Percentiles rank a stretch among this genome's conserved stretches.
Evolutionary conservation across 805 yeast species (phyloP).

Genomic region (Aciculoconidium aculeatum): DNA sequence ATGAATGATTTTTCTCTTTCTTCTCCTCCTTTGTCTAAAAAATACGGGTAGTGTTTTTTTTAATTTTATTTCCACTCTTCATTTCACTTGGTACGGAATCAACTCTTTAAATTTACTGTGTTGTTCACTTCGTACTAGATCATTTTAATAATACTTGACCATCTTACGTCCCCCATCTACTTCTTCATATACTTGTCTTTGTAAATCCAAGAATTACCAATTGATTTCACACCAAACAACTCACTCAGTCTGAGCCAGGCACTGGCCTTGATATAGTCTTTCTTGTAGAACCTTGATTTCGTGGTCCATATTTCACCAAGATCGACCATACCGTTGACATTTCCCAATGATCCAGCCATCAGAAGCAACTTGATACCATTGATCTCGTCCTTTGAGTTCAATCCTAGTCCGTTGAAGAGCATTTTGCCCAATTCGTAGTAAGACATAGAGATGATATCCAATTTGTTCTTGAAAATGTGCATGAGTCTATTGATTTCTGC

Average conservation of each 20-base stretch:
- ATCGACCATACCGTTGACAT: constrained; percentile 60
- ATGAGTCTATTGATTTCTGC: constrained; percentile 22
- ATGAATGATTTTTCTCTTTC: too few species aligned
- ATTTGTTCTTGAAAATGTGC: constrained; percentile 27
- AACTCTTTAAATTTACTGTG: too few species aligned
- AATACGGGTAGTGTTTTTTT: too few species aligned
- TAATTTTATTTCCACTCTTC: too few species aligned
- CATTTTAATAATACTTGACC: too few species aligned
- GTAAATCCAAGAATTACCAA: constrained; percentile 73
- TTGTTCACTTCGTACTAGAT: too few species aligned
- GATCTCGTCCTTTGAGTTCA: constrained; percentile 42
- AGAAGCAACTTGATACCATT: constrained; percentile 57
- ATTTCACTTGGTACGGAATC: too few species aligned
- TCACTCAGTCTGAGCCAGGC: constrained; percentile 67
- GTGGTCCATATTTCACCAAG: constrained; percentile 66
- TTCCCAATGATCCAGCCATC: constrained; percentile 62
- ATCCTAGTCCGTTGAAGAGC: constrained; percentile 53
- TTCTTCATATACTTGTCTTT: constrained; percentile 52
- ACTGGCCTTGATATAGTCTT: constrained; percentile 58
- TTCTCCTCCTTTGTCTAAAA: too few species aligned
- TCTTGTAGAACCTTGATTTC: constrained; percentile 49
- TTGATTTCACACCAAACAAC: constrained; percentile 50
- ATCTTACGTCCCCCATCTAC: too few species aligned
- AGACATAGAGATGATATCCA: constrained; percentile 44
- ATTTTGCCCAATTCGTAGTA: constrained; percentile 59